Evolutionary conservation across 2,329 filamentous ascomycete species (phyloP).

Genomic region (Colletotrichum abscissum): DNA sequence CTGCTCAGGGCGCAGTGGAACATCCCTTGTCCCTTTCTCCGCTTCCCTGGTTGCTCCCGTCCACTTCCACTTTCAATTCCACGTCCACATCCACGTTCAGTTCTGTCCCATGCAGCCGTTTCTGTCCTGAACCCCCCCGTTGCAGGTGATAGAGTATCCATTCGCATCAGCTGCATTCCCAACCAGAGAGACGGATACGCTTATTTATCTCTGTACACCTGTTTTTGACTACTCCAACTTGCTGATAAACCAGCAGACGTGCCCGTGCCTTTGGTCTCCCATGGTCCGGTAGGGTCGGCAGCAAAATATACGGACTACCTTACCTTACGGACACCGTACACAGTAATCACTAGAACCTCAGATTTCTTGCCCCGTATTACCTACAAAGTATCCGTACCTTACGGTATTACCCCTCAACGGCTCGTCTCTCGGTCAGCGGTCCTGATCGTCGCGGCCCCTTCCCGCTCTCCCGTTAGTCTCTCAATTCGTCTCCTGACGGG

Average conservation of each 20-base stretch:
- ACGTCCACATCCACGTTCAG: background rate
- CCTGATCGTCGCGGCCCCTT: slow-evolving; percentile 3
- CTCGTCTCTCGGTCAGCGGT: background rate
- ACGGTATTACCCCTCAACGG: background rate
- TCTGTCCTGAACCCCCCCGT: background rate
- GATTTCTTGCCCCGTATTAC: background rate
- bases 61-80: slow-evolving; percentile 1
- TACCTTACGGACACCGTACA: background rate
- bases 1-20: slow-evolving; percentile 7
- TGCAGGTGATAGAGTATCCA: too few relatives aligned
- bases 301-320: background rate
- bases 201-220: background rate
- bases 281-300: background rate
- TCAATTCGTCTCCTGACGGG: background rate
- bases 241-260: background rate
- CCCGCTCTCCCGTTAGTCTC: slow-evolving; percentile 5
- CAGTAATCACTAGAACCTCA: background rate
- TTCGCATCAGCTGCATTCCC: background rate
- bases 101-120: background rate
- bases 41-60: slow-evolving; percentile 4
- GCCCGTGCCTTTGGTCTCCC: background rate
- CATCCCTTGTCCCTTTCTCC: slow-evolving; percentile 13
- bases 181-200: background rate
- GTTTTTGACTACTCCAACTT: background rate
- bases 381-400: too few relatives aligned